These are phyloP conservation scores for Acanthamoeba lenticulata DNA, from an alignment of 208 protist genomes.

Conservation along the genomic window DNA sequence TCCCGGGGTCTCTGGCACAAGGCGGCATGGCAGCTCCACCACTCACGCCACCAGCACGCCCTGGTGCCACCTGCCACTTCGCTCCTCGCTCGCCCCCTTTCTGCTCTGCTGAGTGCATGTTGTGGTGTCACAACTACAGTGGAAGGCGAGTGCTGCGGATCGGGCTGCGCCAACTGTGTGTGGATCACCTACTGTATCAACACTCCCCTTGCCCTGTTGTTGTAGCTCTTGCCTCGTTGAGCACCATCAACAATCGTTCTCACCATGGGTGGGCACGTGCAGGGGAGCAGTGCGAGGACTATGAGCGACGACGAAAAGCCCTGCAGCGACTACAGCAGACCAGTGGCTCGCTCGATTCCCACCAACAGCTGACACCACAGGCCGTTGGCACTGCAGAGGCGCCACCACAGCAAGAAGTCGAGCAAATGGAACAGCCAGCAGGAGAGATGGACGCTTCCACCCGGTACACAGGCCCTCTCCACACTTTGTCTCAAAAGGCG, in stretches of 20 bases:
- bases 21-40: neutral
- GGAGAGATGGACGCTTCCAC: neutral
- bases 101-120: neutral
- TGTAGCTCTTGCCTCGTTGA: neutral
- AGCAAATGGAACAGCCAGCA: no score
- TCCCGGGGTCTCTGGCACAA: neutral
- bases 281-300: conserved; percentile 23
- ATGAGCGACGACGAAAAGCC: neutral
- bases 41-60: neutral
- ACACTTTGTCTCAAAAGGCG: neutral
- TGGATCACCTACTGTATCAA: neutral
- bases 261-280: neutral
- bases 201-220: neutral
- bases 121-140: neutral
- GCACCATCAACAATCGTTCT: no score
- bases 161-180: conserved; percentile 1
- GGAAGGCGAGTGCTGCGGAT: conserved; percentile 9
- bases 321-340: neutral
- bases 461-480: neutral
- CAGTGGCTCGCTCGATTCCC: neutral
- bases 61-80: neutral
- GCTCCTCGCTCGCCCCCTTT: neutral
- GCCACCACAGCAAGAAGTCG: neutral
- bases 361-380: neutral
- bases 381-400: neutral